Evolutionary conservation across 2,329 filamentous ascomycete genomes (phyloP), one percentile per base, ranked within the genome.

Genomic region (Neurospora sp.): DNA sequence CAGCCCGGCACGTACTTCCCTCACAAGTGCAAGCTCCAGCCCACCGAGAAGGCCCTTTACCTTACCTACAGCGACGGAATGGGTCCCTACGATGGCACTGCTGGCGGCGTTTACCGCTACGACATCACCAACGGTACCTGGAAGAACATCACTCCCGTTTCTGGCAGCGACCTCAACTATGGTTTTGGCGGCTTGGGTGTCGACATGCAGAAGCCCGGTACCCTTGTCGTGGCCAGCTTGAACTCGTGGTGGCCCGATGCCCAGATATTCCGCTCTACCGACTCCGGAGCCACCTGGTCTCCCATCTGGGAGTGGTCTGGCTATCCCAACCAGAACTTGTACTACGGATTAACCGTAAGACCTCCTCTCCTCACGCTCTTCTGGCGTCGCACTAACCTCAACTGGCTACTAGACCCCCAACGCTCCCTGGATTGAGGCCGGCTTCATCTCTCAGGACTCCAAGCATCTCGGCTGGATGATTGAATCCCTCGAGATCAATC

Each of bases 401-500:
- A 11, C 3, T 38, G 3, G 4, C 15, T 28, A 1, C n/a, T 80
- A 82, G 70, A 80, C 82, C 1, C 76, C 81, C 0, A 82, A 83
- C 39, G 85, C 85, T 0, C 86, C 86, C 0, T 88, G 86, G 85
- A 81, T 87, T 68, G 79, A 84, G 73, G 80, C 82, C 28, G 79
- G 82, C n/a, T 84, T 84, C 69, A 76, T 85, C 17, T 80, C 82
- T 3, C 75, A 76, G 7, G 83, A 85, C 69, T 81, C 79, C 15
- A 85, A 86, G 77, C 80, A 80, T 38, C 77, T 89, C 3, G 87
- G 87, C 1, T 89, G 86, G 86, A 89, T 88, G 87, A 85, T 88
- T 9, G 87, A 89, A 74, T 79, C 83, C 0, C 76, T 89, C 8
- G 84, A 84, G 28, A 89, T 89, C 67, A 81, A 89, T 74, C 87